A percentile compares a stretch with the other conserved stretches of the same genome.
phyloP scores from a whole-genome alignment of 768 basidiomycete genomes.

The Cyclocybe cylindracea region DNA sequence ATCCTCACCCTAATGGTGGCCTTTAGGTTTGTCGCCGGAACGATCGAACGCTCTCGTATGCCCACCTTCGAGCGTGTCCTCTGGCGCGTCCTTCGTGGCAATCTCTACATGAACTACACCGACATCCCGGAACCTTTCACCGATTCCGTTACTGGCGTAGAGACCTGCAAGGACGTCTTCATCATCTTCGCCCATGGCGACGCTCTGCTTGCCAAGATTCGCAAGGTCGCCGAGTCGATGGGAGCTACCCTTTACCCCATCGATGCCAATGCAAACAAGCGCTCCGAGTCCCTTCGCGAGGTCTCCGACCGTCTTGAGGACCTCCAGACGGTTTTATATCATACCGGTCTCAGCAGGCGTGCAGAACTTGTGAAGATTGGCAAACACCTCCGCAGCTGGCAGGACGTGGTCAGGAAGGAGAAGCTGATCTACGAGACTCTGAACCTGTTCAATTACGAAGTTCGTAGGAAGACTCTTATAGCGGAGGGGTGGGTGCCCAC shows the following conservation, averaged over 20 bases:
- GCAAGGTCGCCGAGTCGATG: conserved; percentile 99
- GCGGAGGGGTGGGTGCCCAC: conserved; percentile 99
- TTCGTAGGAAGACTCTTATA: conserved; percentile 89
- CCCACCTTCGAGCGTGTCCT: conserved; percentile 95
- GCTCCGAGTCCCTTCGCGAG: conserved; percentile 85
- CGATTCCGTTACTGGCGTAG: conserved; percentile 78
- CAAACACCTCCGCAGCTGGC: conserved; percentile 85
- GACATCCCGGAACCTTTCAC: conserved; percentile 93
- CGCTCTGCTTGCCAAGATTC: conserved; percentile 90
- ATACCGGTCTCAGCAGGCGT: conserved; percentile 83
- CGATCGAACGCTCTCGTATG: conserved; percentile 89
- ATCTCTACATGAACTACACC: conserved; percentile 98
- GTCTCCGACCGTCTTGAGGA: conserved; percentile 90
- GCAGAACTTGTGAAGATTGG: conserved; percentile 82
- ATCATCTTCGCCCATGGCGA: conserved; percentile 99
- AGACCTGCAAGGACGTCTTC: conserved; percentile 97
- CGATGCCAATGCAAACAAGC: conserved; percentile 91
- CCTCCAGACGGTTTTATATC: conserved; percentile 84
- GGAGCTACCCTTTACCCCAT: conserved; percentile 96
- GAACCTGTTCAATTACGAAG: conserved; percentile 95
- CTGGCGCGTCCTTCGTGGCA: conserved; percentile 97
- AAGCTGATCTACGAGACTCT: conserved; percentile 95
- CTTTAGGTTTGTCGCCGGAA: conserved; percentile 90
- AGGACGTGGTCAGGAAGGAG: conserved; percentile 93
- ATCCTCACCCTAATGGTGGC: not conserved